Percentiles rank a stretch among this genome's conserved stretches.
phyloP scores from a whole-genome alignment of 305 asterid genomes.

The Nicotiana rustica region DNA sequence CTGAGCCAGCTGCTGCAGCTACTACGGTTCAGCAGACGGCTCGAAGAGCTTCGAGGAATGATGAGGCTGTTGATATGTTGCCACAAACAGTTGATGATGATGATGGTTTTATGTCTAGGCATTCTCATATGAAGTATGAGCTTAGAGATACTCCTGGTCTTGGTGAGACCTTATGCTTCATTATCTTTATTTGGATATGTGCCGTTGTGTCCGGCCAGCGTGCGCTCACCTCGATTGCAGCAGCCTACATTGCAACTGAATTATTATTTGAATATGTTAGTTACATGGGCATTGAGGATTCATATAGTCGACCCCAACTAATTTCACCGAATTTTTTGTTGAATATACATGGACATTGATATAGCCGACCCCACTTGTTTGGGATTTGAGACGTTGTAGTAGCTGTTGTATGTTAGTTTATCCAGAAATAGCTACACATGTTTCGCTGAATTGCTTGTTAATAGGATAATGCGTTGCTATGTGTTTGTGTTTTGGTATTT shows the following conservation, averaged over 20 bases:
- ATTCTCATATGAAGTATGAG: slow-evolving; percentile 93
- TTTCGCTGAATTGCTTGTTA: background rate
- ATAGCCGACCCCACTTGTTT: too few species aligned
- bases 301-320: too few species aligned
- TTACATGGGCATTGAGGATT: background rate
- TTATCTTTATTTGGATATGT: background rate
- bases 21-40: slow-evolving; percentile 51
- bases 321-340: background rate
- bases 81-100: slow-evolving; percentile 75
- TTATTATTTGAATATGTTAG: background rate
- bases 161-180: slow-evolving; percentile 58
- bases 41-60: slow-evolving; percentile 63
- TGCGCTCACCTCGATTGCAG: background rate
- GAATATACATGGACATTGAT: background rate
- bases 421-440: background rate
- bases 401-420: background rate
- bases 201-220: too few species aligned
- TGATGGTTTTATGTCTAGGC: slow-evolving; percentile 70
- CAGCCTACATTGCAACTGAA: background rate
- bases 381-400: too few species aligned
- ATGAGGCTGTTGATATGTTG: slow-evolving; percentile 58
- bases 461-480: background rate
- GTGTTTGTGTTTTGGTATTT: background rate
- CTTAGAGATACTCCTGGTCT: slow-evolving; percentile 96
- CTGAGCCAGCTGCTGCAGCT: slow-evolving; percentile 30